Conservation (phyloP, 179 eudicot genomes). For the Amaranthus tricolor region DNA sequence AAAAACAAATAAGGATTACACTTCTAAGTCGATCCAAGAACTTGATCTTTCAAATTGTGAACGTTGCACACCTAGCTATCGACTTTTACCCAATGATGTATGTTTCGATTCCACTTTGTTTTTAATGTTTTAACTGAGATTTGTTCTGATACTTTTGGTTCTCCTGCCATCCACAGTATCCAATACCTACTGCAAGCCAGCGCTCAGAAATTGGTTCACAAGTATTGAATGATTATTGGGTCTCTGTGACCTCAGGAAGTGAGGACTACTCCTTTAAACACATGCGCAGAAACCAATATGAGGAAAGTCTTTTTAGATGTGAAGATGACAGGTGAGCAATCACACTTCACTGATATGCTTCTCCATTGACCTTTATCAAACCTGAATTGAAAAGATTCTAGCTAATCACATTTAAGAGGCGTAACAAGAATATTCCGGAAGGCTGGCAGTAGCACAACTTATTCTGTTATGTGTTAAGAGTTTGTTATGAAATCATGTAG, state of each 20-base stretch:
- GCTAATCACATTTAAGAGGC: background rate
- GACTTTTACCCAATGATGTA: conserved; percentile 89
- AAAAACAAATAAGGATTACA: conserved; percentile 63
- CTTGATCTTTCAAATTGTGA: conserved; percentile 90
- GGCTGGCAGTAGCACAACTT: too few species aligned
- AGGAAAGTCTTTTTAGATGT: conserved; percentile 94
- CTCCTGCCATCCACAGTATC: conserved; percentile 55
- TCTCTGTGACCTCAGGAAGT: conserved; percentile 96
- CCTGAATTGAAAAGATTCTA: background rate
- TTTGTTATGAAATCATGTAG: too few species aligned
- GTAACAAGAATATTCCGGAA: too few species aligned
- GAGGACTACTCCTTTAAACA: conserved; percentile 94
- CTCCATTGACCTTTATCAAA: background rate
- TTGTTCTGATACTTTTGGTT: conserved; percentile 16
- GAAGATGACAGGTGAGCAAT: conserved; percentile 86
- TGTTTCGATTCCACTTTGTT: conserved; percentile 17
- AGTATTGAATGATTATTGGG: conserved; percentile 87
- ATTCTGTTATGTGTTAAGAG: too few species aligned
- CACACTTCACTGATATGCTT: conserved; percentile 4
- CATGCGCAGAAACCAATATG: conserved; percentile 95
- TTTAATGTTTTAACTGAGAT: conserved; percentile 3
- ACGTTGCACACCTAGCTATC: conserved; percentile 91
- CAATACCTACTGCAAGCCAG: conserved; percentile 80
- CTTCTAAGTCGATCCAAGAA: conserved; percentile 84
- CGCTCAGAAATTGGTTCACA: conserved; percentile 76